Percentiles rank a stretch among this genome's conserved stretches.
Conservation (phyloP, 2,329 filamentous ascomycete species). For the Colletotrichum salicis region DNA sequence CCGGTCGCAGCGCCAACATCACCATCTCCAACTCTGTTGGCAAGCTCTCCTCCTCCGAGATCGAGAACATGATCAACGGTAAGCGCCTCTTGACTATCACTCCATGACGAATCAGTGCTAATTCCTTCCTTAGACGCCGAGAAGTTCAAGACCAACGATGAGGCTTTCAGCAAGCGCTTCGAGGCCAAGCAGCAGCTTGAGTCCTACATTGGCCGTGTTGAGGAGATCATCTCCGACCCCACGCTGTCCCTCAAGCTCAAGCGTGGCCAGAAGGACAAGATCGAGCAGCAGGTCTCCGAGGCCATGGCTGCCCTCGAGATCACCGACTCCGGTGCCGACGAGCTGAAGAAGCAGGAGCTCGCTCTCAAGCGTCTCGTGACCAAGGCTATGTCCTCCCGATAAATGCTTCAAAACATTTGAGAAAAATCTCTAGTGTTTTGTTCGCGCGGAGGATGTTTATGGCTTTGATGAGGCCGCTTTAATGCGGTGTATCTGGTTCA, state of each 20-base stretch:
- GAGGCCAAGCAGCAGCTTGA: constrained; percentile 99
- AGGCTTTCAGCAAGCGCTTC: constrained; percentile 99
- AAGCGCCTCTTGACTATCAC: constrained; percentile 43
- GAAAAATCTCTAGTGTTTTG: constrained; percentile 18
- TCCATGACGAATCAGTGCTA: constrained; percentile 38
- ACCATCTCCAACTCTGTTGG: constrained; percentile 99
- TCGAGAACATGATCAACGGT: constrained; percentile 97
- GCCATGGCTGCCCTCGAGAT: constrained; percentile 98
- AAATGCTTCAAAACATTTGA: constrained; percentile 51
- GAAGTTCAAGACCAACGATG: constrained; percentile 98
- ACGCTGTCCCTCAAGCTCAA: constrained; percentile 97
- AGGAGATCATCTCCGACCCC: constrained; percentile 98
- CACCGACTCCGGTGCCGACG: constrained; percentile 89
- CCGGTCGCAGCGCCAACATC: constrained; percentile 97
- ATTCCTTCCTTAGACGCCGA: constrained; percentile 74
- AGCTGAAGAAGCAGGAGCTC: constrained; percentile 99
- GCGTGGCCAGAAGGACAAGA: constrained; percentile 99
- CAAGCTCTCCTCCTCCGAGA: constrained; percentile 94
- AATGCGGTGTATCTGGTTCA: constrained; percentile 39
- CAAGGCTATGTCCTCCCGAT: constrained; percentile 96
- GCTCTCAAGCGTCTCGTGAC: constrained; percentile 97
- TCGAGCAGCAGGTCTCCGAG: constrained; percentile 95
- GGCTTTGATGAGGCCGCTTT: constrained; percentile 39
- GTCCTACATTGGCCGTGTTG: constrained; percentile 97
- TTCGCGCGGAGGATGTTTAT: constrained; percentile 17